These are phyloP conservation scores for Trichoderma sp. DNA, from an alignment of 2,329 filamentous ascomycete species.

Conservation along the genomic window DNA sequence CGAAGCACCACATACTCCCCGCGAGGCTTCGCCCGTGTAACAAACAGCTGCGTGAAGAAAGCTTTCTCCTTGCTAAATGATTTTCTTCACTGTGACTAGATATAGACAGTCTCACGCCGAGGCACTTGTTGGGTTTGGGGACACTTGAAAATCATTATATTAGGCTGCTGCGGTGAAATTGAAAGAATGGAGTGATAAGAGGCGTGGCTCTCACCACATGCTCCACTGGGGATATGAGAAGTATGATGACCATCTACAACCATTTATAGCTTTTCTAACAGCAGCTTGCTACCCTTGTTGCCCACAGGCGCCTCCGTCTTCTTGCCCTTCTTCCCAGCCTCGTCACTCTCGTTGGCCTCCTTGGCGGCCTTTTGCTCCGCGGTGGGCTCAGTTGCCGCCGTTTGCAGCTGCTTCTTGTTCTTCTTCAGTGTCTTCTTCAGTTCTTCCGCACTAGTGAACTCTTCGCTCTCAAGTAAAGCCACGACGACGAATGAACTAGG, in stretches of 20 bases:
- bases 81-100: background rate
- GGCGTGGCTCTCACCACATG: background rate
- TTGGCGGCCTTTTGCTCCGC: slow-evolving; percentile 51
- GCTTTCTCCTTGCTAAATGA: background rate
- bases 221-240: background rate
- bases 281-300: slow-evolving; percentile 60
- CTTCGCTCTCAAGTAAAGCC: slow-evolving; percentile 70
- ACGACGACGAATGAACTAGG: slow-evolving; percentile 84
- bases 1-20: background rate
- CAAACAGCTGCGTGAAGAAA: background rate
- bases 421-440: slow-evolving; percentile 69
- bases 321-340: slow-evolving; percentile 45
- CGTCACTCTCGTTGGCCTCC: slow-evolving; percentile 44
- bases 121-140: background rate
- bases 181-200: background rate
- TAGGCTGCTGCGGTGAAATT: background rate
- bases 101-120: background rate
- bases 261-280: slow-evolving; percentile 54
- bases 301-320: slow-evolving; percentile 49
- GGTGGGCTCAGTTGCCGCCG: slow-evolving; percentile 60
- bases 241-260: background rate
- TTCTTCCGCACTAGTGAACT: slow-evolving; percentile 65
- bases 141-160: background rate
- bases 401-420: slow-evolving; percentile 67
- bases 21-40: background rate